Base-by-base conservation (phyloP, 257 asterid species). In the Petunia axillaris region DNA sequence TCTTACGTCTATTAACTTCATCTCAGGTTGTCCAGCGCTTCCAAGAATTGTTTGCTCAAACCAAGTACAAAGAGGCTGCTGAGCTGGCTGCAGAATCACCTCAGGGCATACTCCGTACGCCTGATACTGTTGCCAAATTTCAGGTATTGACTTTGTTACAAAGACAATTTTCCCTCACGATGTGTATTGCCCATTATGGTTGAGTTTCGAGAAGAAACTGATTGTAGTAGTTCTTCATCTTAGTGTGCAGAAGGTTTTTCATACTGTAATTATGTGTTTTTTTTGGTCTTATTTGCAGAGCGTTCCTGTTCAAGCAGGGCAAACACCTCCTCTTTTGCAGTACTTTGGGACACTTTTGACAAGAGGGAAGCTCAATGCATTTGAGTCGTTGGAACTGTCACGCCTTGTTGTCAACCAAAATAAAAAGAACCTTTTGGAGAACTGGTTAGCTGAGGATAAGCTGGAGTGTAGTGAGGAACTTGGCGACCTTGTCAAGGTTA, bases 231-330 rank as follows among this genome's bases (percentile, higher is more conserved):
- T 68, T 46, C 73, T 14, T 50, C 11, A 54, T 9, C 41, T 70
- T 70, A 46, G 35, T 15, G 39, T 35, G 6, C 55, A 63, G 2
- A 78, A 60, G 40, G 54, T 66, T 44, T 46, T 35, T 14, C 46
- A 36, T 38, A 64, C 58, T 64, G 60, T 37, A 52, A 9, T 63
- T 64, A 78, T 63, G 76, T 78, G 16, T 5, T 62, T 63, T 77
- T 16, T 41, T 64, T 25, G 25, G 62, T 53, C 37, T 54, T 77
- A 38, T 84, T 84, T 87, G 83, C 90, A 96, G 99, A 96, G 99
- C 70, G 98, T 96, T 83, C 99, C 99, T 84, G 99, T 93, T 87
- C 99, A 96, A 90, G 91, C 98, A 85, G 99, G 99, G 83, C 98
- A 94, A 87, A 96, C 99, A 43, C 99, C 99, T n/a, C 99, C 99